phyloP scores from a whole-genome alignment of 192 early-diverging fungal genomes.

The Coemansia pectinata region DNA sequence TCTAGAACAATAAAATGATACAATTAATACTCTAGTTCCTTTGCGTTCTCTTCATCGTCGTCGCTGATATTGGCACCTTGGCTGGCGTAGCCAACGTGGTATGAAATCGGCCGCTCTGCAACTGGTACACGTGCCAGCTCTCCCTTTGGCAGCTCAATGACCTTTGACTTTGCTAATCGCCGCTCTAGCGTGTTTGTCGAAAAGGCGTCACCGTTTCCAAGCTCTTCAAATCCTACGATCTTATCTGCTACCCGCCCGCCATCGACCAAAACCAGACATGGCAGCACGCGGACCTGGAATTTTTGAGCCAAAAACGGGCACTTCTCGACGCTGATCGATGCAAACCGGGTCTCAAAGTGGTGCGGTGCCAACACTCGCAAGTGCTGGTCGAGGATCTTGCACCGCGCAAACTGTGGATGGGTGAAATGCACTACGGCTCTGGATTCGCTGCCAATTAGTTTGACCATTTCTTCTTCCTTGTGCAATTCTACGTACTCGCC shows the following conservation, averaged over 20 bases:
- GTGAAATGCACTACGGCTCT: slow-evolving; percentile 81
- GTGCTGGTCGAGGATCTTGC: slow-evolving; percentile 92
- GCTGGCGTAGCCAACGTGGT: background rate
- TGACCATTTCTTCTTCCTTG: slow-evolving; percentile 83
- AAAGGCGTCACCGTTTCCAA: slow-evolving; percentile 87
- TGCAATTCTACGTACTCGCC: slow-evolving; percentile 76
- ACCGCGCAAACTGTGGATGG: slow-evolving; percentile 92
- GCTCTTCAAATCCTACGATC: slow-evolving; percentile 91
- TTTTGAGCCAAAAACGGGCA: slow-evolving; percentile 90
- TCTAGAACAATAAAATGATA: slow-evolving; percentile 14
- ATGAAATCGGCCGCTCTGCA: slow-evolving; percentile 36
- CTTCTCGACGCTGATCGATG: slow-evolving; percentile 84
- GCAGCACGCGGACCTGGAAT: slow-evolving; percentile 83
- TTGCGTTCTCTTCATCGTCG: background rate
- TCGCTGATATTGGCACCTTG: background rate
- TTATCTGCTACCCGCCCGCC: slow-evolving; percentile 74
- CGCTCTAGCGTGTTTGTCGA: slow-evolving; percentile 74
- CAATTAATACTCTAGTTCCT: background rate
- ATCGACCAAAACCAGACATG: slow-evolving; percentile 80
- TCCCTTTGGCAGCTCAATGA: slow-evolving; percentile 51
- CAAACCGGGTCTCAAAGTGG: slow-evolving; percentile 85
- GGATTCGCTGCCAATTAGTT: slow-evolving; percentile 70
- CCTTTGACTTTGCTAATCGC: slow-evolving; percentile 62
- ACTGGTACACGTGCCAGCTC: slow-evolving; percentile 37
- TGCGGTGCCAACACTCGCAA: slow-evolving; percentile 77